Base-by-base conservation (phyloP, 2,329 filamentous ascomycete species). In the Alternaria gansuensis region DNA sequence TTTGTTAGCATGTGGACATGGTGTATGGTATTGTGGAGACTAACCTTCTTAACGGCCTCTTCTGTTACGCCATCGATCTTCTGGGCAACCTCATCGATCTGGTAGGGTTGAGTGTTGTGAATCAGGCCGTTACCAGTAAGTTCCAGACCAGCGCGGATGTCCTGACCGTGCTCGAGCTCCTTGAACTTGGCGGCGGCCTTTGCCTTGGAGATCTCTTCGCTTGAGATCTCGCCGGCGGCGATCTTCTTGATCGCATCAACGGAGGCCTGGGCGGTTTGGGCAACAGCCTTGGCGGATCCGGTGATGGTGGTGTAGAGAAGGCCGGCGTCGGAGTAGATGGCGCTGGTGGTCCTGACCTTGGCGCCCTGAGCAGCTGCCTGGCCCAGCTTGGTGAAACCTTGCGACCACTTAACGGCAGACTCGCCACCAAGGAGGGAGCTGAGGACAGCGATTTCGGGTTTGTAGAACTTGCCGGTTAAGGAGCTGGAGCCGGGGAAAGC, bases 131-230 rank as follows among this genome's bases (percentile, higher is more conserved):
- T 88, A 64, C 95, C 95, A 65, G 93, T 93, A 63, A 91, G 85
- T 74, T 96, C 88, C 60, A 98, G 83, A 69, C 91, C 92, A 57
- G 89, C 85, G 69, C 89, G 86, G 64, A 91, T 87, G 72, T 89
- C 88, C 82, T 97, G 90, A 68, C 88, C 90, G 66, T 88, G 86
- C 75, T 96, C 91, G 54, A 98, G 85, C 66, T 92, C 90, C 77
- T 90, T 89, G 82, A 97, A 99, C 82, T 97, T 98, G 75, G 95
- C 95, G 74, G 91, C 88, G 60, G 94, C 92, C 77, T 93, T 87
- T 51, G 95, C 95, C 86, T 97, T 98, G 79, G 89, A 87, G 76
- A 98, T 85, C 63, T 95, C 90, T 80, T 99, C 95, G 77, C 90
- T 89, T 79, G 85, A 86, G 70, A 95, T 85, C 54, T 88, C 83